Conservation (phyloP, 805 yeast genomes). For the Blastobotrys americana region DNA sequence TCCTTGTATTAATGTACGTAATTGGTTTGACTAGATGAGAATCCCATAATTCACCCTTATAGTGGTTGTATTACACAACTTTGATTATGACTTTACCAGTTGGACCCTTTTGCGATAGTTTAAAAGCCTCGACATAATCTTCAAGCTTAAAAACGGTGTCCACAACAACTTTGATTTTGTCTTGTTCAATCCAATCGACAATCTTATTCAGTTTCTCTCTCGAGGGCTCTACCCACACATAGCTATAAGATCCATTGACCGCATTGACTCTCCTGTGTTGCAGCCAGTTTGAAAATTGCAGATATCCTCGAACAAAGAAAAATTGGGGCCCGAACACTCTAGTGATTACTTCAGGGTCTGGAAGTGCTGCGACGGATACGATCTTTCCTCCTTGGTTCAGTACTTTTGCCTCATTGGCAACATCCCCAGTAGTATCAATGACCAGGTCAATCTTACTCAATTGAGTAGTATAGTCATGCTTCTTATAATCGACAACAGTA, state of each 20-base stretch:
- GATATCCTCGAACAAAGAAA: background rate
- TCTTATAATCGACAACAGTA: constrained; percentile 21
- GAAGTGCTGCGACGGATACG: constrained; percentile 11
- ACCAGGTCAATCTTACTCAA: constrained; percentile 17
- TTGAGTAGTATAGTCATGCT: constrained; percentile 12
- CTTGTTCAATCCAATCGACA: constrained; percentile 11
- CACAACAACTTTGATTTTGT: constrained; percentile 15
- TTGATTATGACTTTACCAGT: constrained; percentile 19
- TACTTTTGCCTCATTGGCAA: constrained; percentile 10
- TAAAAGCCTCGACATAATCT: constrained; percentile 11
- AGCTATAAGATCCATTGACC: constrained; percentile 9
- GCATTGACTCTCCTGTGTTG: constrained; percentile 2
- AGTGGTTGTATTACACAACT: background rate
- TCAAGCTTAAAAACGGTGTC: constrained; percentile 12
- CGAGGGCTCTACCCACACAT: constrained; percentile 6
- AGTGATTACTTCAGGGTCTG: constrained; percentile 6
- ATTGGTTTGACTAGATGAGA: too few species aligned
- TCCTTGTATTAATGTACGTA: too few species aligned
- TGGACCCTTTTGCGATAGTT: constrained; percentile 10
- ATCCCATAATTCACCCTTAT: too few species aligned
- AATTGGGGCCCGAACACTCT: background rate
- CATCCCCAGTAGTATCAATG: constrained; percentile 17
- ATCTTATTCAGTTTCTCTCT: constrained; percentile 7
- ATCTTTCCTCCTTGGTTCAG: constrained; percentile 16
- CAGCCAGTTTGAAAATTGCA: constrained; percentile 5